A percentile compares a stretch with the other conserved stretches of the same genome.
Conservation (phyloP, 257 asterid genomes). For the Petrea volubilis region DNA sequence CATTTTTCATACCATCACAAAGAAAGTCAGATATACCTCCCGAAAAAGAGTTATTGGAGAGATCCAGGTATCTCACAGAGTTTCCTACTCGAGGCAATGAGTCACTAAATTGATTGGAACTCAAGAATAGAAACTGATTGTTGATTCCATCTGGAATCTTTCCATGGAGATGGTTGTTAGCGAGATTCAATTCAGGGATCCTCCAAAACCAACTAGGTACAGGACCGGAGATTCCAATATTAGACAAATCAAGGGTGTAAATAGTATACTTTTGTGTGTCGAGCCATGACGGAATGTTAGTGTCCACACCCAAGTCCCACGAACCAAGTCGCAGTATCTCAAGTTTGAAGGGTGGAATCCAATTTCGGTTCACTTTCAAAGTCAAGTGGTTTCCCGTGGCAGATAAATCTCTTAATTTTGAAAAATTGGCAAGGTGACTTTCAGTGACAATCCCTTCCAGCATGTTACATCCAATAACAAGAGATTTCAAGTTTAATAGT, state of each 20-base stretch:
- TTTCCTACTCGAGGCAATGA: conserved; percentile 16
- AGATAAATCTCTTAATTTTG: not conserved
- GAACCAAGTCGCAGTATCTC: not conserved
- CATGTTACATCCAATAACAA: not conserved
- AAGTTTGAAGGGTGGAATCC: conserved; percentile 22
- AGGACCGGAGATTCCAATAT: not conserved
- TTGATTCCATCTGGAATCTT: not conserved
- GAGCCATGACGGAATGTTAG: not conserved
- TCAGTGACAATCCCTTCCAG: conserved; percentile 12
- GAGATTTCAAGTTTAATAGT: not conserved
- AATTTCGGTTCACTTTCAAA: conserved; percentile 17
- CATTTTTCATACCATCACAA: conserved; percentile 12
- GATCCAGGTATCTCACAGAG: conserved; percentile 6
- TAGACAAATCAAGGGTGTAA: not conserved
- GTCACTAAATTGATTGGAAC: conserved; percentile 17
- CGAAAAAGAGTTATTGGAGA: conserved; percentile 17
- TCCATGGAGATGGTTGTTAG: not conserved
- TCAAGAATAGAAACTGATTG: not conserved
- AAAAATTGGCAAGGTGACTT: conserved; percentile 26
- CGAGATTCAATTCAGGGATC: not conserved
- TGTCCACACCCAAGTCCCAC: not conserved
- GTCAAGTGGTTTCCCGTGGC: conserved; percentile 20
- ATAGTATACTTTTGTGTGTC: not conserved
- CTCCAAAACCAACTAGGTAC: not conserved
- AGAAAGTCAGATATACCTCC: not conserved